Evolutionary conservation across 23 red algal genomes (phyloP), one percentile per base, ranked within the genome.

Genomic region (Pyropia yezoensis): DNA sequence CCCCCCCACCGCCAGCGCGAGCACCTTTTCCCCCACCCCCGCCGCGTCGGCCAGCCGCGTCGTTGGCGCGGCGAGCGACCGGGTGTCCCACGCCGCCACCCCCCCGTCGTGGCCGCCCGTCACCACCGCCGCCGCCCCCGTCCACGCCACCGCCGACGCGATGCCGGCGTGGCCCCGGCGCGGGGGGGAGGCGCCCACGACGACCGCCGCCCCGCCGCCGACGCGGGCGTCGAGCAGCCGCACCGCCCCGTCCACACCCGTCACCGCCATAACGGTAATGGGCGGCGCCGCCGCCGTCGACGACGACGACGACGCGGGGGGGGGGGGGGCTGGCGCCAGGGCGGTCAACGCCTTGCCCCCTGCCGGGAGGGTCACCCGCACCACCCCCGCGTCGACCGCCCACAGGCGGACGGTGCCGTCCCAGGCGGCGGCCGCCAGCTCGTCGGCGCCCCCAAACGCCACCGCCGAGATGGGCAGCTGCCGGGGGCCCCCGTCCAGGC

Each of bases 81-180:
- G 56, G 26, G 52, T 52, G 66, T 87, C 82, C 82, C 82, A 87
- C 50, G 70, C 62, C 63, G 63, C 70, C 3, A 87, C 63, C 20
- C 45, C 51, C 14, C 82, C 82, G 62, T 87, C 82, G 19, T 69
- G 49, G 17, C 82, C 82, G n/a, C 32, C 60, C 24, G 71, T 87
- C 7, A 76, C 82, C 49, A 59, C 28, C 20, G 29, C 49, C 63
- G 45, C 34, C 3, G 62, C 63, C 19, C 18, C 30, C 26, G 54
- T 65, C 73, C 73, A 77, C 21, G 11, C 47, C 14, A 72, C 52
- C 18, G 67, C 82, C 16, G 71, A 62, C 27, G 69, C 82, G n/a
- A 87, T 77, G 45, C 70, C 70, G 16, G 54, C 30, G 65, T 87
- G 82, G 39, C 39, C 39, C 6, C 39, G 39, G 4, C 39, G 39